Evolutionary conservation across 2,329 filamentous ascomycete species (phyloP).

Genomic region (Verticillium nonalfalfae): DNA sequence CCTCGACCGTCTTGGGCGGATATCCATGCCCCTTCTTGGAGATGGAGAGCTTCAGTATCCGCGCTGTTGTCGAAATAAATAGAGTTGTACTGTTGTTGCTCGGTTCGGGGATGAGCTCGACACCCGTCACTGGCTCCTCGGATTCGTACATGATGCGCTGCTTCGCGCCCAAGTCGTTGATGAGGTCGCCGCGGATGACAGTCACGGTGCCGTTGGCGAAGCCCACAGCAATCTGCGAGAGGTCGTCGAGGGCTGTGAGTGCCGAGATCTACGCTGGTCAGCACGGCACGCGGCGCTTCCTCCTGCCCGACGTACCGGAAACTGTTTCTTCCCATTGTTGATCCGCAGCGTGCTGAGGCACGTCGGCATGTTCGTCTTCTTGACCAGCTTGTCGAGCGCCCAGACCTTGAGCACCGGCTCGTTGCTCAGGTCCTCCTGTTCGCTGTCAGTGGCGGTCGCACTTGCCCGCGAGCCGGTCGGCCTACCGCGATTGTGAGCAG

Average conservation of each 20-base stretch:
- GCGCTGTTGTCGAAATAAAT: slow-evolving; percentile 85
- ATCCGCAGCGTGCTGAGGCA: slow-evolving; percentile 83
- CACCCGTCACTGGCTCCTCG: slow-evolving; percentile 89
- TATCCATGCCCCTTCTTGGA: slow-evolving; percentile 86
- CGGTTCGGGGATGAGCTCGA: slow-evolving; percentile 63
- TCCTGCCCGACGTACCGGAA: slow-evolving; percentile 57
- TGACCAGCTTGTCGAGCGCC: slow-evolving; percentile 89
- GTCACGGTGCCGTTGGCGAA: slow-evolving; percentile 95
- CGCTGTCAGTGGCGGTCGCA: neutral
- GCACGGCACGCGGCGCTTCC: neutral
- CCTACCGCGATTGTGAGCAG: slow-evolving; percentile 70
- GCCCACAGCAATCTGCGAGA: slow-evolving; percentile 88
- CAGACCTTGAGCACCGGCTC: slow-evolving; percentile 95
- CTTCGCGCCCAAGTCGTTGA: slow-evolving; percentile 90
- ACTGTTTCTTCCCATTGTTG: slow-evolving; percentile 85
- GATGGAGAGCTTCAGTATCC: slow-evolving; percentile 80
- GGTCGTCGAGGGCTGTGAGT: slow-evolving; percentile 78
- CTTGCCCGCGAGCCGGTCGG: neutral
- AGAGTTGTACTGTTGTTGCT: slow-evolving; percentile 58
- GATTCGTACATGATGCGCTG: slow-evolving; percentile 95
- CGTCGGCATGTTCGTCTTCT: slow-evolving; percentile 84
- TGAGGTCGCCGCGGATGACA: slow-evolving; percentile 85
- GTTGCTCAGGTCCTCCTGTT: slow-evolving; percentile 73
- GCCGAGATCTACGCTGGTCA: slow-evolving; percentile 61
- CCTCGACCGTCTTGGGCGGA: slow-evolving; percentile 81